Evolutionary conservation across 495 filamentous ascomycete species (phyloP), one percentile per base, ranked within the genome.

Genomic region (Penicillium roqueforti): DNA sequence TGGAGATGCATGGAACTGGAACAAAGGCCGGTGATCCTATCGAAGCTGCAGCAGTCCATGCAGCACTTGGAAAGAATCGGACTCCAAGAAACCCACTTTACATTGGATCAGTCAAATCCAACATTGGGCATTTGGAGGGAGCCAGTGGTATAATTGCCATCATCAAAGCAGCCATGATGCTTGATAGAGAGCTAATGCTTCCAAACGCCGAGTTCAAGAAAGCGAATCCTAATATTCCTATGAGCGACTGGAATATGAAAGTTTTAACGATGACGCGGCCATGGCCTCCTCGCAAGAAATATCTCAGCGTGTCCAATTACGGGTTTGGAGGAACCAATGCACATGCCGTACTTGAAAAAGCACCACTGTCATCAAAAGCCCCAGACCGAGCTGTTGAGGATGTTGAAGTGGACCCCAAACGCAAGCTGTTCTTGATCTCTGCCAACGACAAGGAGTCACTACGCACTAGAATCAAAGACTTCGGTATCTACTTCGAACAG

Each of bases 251-350:
- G 62, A 59, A 67, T 9, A 67, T 73, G 54, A 61, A 64, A 8
- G 43, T 54, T 13, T 42, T 60, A 16, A 55, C 54, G 2, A 48
- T 58, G 2, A 60, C 57, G 2, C 52, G 58, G 1, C 56, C 57
- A 10, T 65, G 57, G 50, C 62, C 62, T 51, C 26, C 55, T 43
- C 71, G 76, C 59, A 58, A 71, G 62, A 62, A 69, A 58, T 43
- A 62, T 36, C 9, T 49, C 22, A 52, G 68, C 48, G 77, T 88
- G 11, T 87, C 85, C 55, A 81, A 77, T 4, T 87, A 87, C 47
- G 83, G 84, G 0, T 85, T 83, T 53, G 83, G 84, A 36, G 84
- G 84, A 20, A 74, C 80, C 6, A 87, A 87, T 56, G 74, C 80
- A 4, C 81, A 85, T 55, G 81, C 70, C 8, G 81, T 87, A 34